Conservation (phyloP, 2,329 filamentous ascomycete genomes). For the Parastagonospora avenae region DNA sequence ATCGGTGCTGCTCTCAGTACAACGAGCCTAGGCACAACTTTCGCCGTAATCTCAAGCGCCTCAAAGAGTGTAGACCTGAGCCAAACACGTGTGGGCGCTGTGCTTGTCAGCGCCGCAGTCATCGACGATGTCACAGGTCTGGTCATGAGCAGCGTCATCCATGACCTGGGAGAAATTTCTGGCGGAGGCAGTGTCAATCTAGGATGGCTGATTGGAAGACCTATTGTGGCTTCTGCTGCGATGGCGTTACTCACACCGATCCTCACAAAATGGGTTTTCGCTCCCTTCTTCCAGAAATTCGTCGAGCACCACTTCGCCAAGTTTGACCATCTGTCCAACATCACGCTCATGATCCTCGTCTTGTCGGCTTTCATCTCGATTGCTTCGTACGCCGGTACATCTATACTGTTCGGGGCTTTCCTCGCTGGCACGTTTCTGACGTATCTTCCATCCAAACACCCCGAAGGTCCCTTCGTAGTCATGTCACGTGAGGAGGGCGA, state of each 20-base stretch:
- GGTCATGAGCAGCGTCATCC: conserved; percentile 47
- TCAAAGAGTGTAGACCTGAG: too few species aligned
- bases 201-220: conserved; percentile 33
- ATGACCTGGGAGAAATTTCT: conserved; percentile 25
- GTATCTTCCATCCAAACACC: conserved; percentile 30
- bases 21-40: too few species aligned
- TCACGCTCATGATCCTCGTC: conserved; percentile 34
- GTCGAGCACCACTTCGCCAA: conserved; percentile 24
- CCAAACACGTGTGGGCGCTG: too few species aligned
- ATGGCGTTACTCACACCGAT: conserved; percentile 28
- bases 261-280: conserved; percentile 45
- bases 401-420: conserved; percentile 37
- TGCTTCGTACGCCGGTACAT: conserved; percentile 36
- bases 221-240: conserved; percentile 32
- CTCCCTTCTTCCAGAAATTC: conserved; percentile 28
- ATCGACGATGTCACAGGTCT: conserved; percentile 55
- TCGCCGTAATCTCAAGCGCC: too few species aligned
- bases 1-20: too few species aligned
- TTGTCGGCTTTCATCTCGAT: conserved; percentile 35
- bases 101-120: conserved; percentile 54
- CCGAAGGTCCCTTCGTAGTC: conserved; percentile 28
- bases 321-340: conserved; percentile 30
- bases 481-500: conserved; percentile 33
- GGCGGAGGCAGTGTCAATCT: conserved; percentile 13
- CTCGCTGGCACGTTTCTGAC: conserved; percentile 37